Base-by-base conservation (phyloP, 2,329 filamentous ascomycete species). In the Sporothrix humicola region DNA sequence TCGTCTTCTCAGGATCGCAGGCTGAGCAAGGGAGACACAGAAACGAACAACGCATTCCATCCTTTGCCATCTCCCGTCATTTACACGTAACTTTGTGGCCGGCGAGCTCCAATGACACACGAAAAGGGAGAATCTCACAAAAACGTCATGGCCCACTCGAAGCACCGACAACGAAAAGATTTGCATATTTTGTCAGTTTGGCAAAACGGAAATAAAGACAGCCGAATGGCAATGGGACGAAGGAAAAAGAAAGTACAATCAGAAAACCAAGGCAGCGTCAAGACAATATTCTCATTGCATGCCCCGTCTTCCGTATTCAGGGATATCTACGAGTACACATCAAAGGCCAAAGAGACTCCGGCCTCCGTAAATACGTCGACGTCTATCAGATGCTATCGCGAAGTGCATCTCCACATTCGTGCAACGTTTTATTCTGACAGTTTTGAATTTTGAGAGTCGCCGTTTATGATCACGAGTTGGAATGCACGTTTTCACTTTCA, bases 141-240 rank as follows among this genome's bases (percentile, higher is more conserved):
- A 63, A 42, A 44, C 58, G 58, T 44, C 58, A 63, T 63, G 58
- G 58, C 58, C 58, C 31, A 63, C 31, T 63, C 31, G 50, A 66
- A 68, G 26, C 31, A 37, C 31, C 3, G 54, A 10, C 31, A 26
- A 12, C 31, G 1, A n/a, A 31, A 26, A 56, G 52, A 23, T 9
- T 7, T 9, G 20, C 31, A 37, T 37, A 26, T 48, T 15, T 48
- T 48, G 59, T 26, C 44, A 5, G 23, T 26, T 26, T 26, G 23
- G 3, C 23, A 26, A 10, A 10, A 20, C 61, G 20, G 42, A 66
- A 66, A 26, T 12, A 66, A 26, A 48, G n/a, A 66, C 20, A 17
- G 42, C 42, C n/a, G 61, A 26, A 20, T 46, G n/a, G 46, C 8
- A 8, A 56, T 26, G 9, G 8, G n/a, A 9, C 9, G 48, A 20